Evolutionary conservation across 345 rosid species (phyloP).

Genomic region (Melaleuca quinquenervia): DNA sequence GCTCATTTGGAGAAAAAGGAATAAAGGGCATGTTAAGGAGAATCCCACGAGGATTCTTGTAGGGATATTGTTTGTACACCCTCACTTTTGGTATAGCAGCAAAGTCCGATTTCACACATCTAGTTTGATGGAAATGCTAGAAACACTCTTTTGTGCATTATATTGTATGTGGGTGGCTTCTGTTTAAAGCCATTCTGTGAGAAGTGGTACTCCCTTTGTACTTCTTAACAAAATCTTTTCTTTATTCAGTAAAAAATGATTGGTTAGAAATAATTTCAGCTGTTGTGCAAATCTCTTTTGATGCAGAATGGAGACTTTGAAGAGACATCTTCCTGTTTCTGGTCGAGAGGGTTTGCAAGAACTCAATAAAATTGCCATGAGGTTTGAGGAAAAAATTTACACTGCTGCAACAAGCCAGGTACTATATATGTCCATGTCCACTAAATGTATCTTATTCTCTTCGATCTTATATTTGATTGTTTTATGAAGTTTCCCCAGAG

Average conservation of each 20-base stretch:
- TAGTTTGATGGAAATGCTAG: not conserved
- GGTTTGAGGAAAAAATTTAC: constrained; percentile 78
- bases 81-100: not conserved
- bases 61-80: not conserved
- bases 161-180: not conserved
- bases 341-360: constrained; percentile 58
- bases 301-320: constrained; percentile 59
- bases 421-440: not conserved
- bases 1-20: not conserved
- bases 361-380: constrained; percentile 59
- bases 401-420: constrained; percentile 67
- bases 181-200: not conserved
- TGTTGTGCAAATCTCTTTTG: not conserved
- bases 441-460: not conserved
- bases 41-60: not conserved
- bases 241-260: not conserved
- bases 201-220: not conserved
- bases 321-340: constrained; percentile 58
- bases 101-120: not conserved
- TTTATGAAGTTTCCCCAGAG: not conserved
- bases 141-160: not conserved
- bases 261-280: not conserved
- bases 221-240: not conserved
- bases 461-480: not conserved
- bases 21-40: not conserved